A percentile compares a stretch with the other conserved stretches of the same genome.
Conservation (phyloP, 805 yeast genomes). For the Saccharomyces kudriavzevii region DNA sequence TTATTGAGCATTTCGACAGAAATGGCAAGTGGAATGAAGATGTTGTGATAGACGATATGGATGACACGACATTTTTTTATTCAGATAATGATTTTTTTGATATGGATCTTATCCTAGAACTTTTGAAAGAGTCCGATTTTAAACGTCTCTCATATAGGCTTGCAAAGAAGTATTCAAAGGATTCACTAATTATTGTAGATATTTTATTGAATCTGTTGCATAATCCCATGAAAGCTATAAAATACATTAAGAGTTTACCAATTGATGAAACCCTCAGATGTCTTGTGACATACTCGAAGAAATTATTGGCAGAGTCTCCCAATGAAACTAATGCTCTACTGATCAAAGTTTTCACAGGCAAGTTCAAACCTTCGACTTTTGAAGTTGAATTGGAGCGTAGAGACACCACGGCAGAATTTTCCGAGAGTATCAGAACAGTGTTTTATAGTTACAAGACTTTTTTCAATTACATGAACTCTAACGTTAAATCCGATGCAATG, state of each 20-base stretch:
- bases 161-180: conserved; percentile 57
- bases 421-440: conserved; percentile 23
- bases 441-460: conserved; percentile 52
- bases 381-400: conserved; percentile 1
- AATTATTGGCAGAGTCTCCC: conserved; percentile 59
- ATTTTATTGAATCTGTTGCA: conserved; percentile 60
- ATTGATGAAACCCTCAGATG: conserved; percentile 73
- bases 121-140: conserved; percentile 68
- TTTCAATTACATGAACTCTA: conserved; percentile 41
- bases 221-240: conserved; percentile 51
- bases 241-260: conserved; percentile 57
- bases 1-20: conserved; percentile 38
- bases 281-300: conserved; percentile 56
- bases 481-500: background rate
- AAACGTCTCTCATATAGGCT: conserved; percentile 57
- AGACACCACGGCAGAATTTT: conserved; percentile 2
- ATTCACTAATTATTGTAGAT: conserved; percentile 67
- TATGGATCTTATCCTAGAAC: conserved; percentile 53
- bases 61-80: conserved; percentile 32
- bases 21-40: conserved; percentile 17
- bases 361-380: conserved; percentile 43
- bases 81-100: conserved; percentile 42
- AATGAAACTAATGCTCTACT: conserved; percentile 73
- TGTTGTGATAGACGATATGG: conserved; percentile 27
- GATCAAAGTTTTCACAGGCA: conserved; percentile 85